Percentiles rank a stretch among this genome's conserved stretches.
Conservation (phyloP, 164 flowering plant species). For the Nelumbo lutea region DNA sequence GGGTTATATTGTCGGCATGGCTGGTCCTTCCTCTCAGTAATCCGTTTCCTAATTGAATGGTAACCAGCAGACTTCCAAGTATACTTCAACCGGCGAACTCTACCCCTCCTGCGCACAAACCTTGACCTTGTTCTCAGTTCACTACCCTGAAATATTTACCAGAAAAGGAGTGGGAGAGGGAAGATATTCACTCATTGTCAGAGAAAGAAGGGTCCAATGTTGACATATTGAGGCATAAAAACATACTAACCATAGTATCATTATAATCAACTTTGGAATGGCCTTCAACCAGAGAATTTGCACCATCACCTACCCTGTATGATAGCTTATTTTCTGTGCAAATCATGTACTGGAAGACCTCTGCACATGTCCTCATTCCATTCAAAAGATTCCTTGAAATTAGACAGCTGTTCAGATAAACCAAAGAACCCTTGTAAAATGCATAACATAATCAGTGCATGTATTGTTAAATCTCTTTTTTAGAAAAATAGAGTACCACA, state of each 20-base stretch:
- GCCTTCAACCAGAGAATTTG: constrained; percentile 49
- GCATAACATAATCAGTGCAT: constrained; percentile 1
- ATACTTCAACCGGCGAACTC: constrained; percentile 93
- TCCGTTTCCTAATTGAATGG: constrained; percentile 88
- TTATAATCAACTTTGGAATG: constrained; percentile 47
- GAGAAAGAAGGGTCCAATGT: constrained; percentile 8
- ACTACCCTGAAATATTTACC: constrained; percentile 44
- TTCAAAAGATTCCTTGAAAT: constrained; percentile 84
- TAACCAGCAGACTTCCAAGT: constrained; percentile 94
- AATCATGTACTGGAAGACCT: constrained; percentile 74
- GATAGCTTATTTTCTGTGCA: constrained; percentile 47
- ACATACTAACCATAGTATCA: constrained; percentile 45
- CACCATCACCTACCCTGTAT: constrained; percentile 48
- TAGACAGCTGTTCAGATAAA: constrained; percentile 64
- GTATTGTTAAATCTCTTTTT: not conserved
- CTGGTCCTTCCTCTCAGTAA: constrained; percentile 87
- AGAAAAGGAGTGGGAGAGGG: not conserved
- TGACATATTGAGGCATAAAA: constrained; percentile 1
- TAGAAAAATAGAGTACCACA: no score
- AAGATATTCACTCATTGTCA: constrained; percentile 5
- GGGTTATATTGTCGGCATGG: constrained; percentile 96
- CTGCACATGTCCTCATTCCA: constrained; percentile 89
- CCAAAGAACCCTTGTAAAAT: constrained; percentile 5
- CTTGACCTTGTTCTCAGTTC: constrained; percentile 75
- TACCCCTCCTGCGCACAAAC: constrained; percentile 88